These are phyloP conservation scores for Salix brachista DNA, from an alignment of 345 rosid genomes.

Conservation along the genomic window DNA sequence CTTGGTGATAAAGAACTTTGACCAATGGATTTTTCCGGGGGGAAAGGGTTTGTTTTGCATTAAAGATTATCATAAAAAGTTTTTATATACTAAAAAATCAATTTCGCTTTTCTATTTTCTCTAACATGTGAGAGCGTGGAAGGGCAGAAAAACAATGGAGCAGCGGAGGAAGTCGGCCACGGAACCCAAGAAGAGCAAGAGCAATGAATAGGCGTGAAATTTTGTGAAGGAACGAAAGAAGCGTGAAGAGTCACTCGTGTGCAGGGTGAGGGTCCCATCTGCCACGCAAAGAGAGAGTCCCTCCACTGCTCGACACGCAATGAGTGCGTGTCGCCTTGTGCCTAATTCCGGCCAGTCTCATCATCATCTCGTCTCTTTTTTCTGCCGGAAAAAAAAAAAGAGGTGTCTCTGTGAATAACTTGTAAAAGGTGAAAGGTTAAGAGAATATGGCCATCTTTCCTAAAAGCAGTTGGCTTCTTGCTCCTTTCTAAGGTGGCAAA, in stretches of 20 bases:
- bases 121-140: background rate
- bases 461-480: background rate
- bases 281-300: no score
- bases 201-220: conserved; percentile 16
- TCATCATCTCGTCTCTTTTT: background rate
- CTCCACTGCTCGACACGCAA: conserved; percentile 13
- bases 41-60: no score
- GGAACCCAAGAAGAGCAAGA: background rate
- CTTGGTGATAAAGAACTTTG: no score
- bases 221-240: background rate
- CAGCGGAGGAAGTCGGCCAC: background rate
- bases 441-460: background rate
- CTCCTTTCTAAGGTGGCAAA: background rate
- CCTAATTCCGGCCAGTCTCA: background rate
- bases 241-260: background rate
- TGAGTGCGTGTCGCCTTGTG: conserved; percentile 31
- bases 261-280: background rate
- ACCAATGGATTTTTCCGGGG: no score
- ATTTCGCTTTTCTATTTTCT: no score
- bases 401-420: background rate
- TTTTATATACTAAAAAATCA: no score
- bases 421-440: background rate
- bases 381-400: background rate
- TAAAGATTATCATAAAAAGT: no score
- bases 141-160: background rate